Evolutionary conservation across 805 yeast species (phyloP), one percentile per base, ranked within the genome.

Genomic region (Gaillardinia entomophila): DNA sequence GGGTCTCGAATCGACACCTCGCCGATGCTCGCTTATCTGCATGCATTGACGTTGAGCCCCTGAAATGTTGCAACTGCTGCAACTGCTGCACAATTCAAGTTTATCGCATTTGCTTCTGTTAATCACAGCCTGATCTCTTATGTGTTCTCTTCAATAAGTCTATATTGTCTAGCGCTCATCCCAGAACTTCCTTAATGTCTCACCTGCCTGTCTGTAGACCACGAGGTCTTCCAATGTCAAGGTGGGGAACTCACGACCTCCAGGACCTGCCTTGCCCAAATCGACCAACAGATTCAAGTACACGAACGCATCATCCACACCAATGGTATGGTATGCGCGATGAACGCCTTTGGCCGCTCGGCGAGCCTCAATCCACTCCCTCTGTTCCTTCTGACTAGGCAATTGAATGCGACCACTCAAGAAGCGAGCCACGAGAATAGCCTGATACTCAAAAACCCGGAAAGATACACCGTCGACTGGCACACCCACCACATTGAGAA

Each of bases 401-500:
- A 79, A 53, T 12, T 42, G 10, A 2, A 83, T 50, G 27, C 77
- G 63, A 0, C 79, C 79, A 4, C 74, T 52, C 58, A 82, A 75
- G 2, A 77, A 75, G 36, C 87, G 65, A 2, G 83, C 73, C 19
- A 83, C 60, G 47, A 79, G 69, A 6, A 78, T 65, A 1, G 82
- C 86, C 49, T 84, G 92, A 30, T 74, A 60, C 37, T 71, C 76
- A 12, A 82, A 71, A 1, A 73, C 57, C 32, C 84, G 66, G 39
- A 79, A 77, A 4, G 87, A 84, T 1, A 81, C 57, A 4, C 77
- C 76, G 40, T 74, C 71, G 25, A 76, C 63, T 2, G 84, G 82
- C 12, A 79, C 55, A 1, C 83, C 80, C 23, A 82, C 67, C 22
- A 82, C 66, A 0, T 78, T 77, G 20, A 86, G 46, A 1, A 83